Evolutionary conservation across 2,329 filamentous ascomycete species (phyloP).

Genomic region (Cladobotryum mycophilum): DNA sequence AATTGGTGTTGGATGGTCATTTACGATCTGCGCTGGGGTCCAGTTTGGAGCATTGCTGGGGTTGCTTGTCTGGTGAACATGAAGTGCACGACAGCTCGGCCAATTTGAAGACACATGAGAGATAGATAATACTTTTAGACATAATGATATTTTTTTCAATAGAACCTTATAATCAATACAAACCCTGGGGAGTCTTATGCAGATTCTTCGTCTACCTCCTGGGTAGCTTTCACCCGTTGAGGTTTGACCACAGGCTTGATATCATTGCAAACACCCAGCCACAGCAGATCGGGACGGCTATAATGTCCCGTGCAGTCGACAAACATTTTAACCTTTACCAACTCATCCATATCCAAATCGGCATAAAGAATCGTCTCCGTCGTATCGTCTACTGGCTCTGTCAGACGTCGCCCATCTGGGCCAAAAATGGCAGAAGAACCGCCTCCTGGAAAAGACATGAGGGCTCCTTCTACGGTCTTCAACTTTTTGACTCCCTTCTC

Average conservation of each 20-base stretch:
- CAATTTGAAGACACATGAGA: too few relatives aligned
- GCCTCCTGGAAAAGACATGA: constrained; percentile 2
- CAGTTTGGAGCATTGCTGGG: constrained; percentile 38
- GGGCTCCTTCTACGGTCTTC: neutral
- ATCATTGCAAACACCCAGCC: constrained; percentile 23
- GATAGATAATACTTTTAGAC: too few relatives aligned
- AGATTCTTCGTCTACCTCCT: neutral
- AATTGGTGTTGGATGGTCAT: constrained; percentile 47
- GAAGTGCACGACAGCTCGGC: too few relatives aligned
- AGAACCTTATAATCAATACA: too few relatives aligned
- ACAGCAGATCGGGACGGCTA: constrained; percentile 30
- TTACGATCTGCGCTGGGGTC: constrained; percentile 37
- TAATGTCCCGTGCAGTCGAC: constrained; percentile 28
- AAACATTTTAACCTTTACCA: constrained; percentile 30
- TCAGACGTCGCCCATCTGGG: constrained; percentile 43
- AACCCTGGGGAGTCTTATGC: too few relatives aligned
- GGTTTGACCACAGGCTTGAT: constrained; percentile 1
- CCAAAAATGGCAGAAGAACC: constrained; percentile 46
- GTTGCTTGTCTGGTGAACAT: neutral
- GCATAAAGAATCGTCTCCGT: constrained; percentile 43
- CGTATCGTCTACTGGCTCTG: constrained; percentile 29
- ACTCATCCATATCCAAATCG: constrained; percentile 38
- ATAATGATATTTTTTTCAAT: too few relatives aligned
- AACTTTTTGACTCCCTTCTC: neutral
- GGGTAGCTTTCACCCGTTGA: neutral